A percentile compares a stretch with the other conserved stretches of the same genome.
Evolutionary conservation across 768 basidiomycete genomes (phyloP).

Genomic region (Guyanaporus albipodus): DNA sequence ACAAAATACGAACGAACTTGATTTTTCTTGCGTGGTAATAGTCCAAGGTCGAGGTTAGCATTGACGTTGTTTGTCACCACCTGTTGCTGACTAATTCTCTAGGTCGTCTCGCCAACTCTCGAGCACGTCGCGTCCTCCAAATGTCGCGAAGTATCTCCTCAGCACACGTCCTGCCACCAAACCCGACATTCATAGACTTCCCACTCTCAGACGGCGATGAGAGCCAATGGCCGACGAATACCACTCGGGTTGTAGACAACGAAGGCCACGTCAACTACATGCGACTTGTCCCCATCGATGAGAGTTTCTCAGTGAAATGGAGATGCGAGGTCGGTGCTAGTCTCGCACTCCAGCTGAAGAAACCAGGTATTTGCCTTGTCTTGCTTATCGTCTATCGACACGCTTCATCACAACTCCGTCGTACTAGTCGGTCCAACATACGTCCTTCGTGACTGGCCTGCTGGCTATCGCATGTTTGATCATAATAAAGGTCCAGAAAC

Average conservation of each 20-base stretch:
- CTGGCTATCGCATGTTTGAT: constrained; percentile 66
- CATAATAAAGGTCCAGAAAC: constrained; percentile 62
- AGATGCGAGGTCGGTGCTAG: constrained; percentile 39
- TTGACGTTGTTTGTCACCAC: too few relatives aligned
- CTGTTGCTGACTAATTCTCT: constrained; percentile 14
- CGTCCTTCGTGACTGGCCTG: constrained; percentile 61
- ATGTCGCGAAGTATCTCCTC: constrained; percentile 23
- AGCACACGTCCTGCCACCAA: constrained; percentile 40
- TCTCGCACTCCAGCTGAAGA: constrained; percentile 41
- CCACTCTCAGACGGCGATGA: constrained; percentile 56
- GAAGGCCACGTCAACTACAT: constrained; percentile 74
- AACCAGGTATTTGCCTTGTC: constrained; percentile 44
- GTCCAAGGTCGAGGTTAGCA: too few relatives aligned
- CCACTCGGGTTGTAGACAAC: constrained; percentile 45
- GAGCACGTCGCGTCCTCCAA: background rate
- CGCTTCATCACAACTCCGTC: background rate
- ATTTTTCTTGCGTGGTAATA: background rate
- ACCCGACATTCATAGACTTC: constrained; percentile 58
- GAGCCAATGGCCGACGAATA: constrained; percentile 54
- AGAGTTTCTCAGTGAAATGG: constrained; percentile 56
- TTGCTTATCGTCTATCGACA: background rate
- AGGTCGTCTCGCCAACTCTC: background rate
- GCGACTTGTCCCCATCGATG: constrained; percentile 49
- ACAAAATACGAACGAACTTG: background rate
- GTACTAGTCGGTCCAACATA: constrained; percentile 44